Evolutionary conservation across 2,329 filamentous ascomycete genomes (phyloP).

Genomic region (Apiospora saccharicola): DNA sequence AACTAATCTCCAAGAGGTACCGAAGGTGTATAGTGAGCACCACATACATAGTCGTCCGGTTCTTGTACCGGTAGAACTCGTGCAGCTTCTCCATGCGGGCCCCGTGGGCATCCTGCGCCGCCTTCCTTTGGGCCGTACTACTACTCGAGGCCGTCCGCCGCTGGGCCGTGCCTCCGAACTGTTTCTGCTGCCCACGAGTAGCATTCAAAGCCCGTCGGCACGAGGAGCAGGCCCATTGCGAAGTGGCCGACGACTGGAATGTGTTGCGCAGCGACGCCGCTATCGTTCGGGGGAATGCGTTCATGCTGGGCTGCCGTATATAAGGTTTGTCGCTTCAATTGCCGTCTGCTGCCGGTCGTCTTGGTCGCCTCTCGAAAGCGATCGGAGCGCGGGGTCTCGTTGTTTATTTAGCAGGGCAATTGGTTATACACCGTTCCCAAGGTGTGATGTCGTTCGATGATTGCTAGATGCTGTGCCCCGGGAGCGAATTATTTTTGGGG

Average conservation of each 20-base stretch:
- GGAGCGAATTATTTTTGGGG: constrained; percentile 20
- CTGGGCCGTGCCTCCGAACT: constrained; percentile 31
- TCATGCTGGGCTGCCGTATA: constrained; percentile 29
- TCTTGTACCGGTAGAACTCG: constrained; percentile 71
- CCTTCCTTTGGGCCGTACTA: constrained; percentile 35
- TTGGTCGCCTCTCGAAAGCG: neutral
- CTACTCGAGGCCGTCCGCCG: constrained; percentile 37
- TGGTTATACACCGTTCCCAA: neutral
- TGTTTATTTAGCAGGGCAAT: neutral
- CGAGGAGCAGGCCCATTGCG: constrained; percentile 41
- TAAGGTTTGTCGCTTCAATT: neutral
- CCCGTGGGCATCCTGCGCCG: constrained; percentile 34
- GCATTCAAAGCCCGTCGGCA: constrained; percentile 37
- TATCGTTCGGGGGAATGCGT: constrained; percentile 27
- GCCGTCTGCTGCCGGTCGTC: neutral
- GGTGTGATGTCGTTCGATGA: constrained; percentile 23
- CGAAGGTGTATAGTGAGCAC: constrained; percentile 32
- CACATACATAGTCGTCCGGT: constrained; percentile 69
- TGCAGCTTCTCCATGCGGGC: constrained; percentile 71
- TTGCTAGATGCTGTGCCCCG: constrained; percentile 9
- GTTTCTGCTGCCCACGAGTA: constrained; percentile 26
- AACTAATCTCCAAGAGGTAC: neutral
- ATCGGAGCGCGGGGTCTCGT: neutral
- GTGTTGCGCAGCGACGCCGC: constrained; percentile 22
- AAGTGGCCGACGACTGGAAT: constrained; percentile 20